These are phyloP conservation scores for Flaveria ramosissima DNA, from an alignment of 129 eudicot genomes.

Conservation along the genomic window DNA sequence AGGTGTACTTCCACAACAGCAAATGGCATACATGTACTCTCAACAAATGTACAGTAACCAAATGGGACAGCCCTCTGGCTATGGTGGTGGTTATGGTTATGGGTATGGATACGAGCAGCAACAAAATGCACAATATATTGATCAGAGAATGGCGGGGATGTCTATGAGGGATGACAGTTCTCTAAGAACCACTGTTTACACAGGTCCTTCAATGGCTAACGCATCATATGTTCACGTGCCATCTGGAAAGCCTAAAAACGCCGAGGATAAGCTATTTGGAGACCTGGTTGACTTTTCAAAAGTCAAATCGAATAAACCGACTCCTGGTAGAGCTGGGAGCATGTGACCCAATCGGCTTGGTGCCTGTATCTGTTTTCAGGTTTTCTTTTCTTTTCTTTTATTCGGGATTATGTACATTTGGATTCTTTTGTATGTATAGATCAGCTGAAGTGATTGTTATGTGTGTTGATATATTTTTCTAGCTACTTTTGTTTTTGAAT, in stretches of 20 bases:
- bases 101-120: constrained; percentile 63
- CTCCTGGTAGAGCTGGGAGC: constrained; percentile 72
- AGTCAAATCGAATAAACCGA: constrained; percentile 59
- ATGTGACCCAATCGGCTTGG: constrained; percentile 43
- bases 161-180: constrained; percentile 54
- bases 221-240: constrained; percentile 59
- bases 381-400: background rate
- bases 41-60: constrained; percentile 68
- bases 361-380: constrained; percentile 24
- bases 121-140: constrained; percentile 61
- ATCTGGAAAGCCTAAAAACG: constrained; percentile 71
- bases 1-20: constrained; percentile 37
- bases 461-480: constrained; percentile 15
- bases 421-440: constrained; percentile 16
- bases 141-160: constrained; percentile 73
- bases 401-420: constrained; percentile 14
- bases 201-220: constrained; percentile 41
- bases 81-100: constrained; percentile 55
- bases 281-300: constrained; percentile 83
- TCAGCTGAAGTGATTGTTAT: background rate
- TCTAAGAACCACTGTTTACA: constrained; percentile 37
- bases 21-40: constrained; percentile 54
- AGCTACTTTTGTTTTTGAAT: background rate
- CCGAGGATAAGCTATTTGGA: constrained; percentile 85
- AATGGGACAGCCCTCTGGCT: constrained; percentile 50